Evolutionary conservation across 176 grass and related monocot genomes (phyloP).

Genomic region (Coix lacrymajobi): DNA sequence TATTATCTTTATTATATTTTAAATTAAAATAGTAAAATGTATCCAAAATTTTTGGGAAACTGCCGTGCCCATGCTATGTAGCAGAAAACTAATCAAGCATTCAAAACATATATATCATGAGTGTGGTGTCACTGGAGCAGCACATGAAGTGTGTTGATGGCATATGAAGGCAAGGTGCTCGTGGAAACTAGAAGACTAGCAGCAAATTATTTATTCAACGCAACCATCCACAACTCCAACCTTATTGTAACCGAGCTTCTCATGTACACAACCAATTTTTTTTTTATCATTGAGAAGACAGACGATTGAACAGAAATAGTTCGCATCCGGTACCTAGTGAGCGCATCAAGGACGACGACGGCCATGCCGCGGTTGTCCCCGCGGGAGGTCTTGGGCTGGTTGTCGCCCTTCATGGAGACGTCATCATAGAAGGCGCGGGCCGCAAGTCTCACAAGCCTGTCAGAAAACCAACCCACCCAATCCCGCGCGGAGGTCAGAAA

Average conservation of each 20-base stretch:
- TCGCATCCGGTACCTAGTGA: slow-evolving; percentile 48
- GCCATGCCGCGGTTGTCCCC: slow-evolving; percentile 99
- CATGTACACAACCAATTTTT: background rate
- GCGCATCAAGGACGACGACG: slow-evolving; percentile 86
- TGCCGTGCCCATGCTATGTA: no score
- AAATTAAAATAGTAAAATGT: no score
- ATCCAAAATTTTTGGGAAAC: no score
- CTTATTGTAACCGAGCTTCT: background rate
- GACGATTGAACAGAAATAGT: background rate
- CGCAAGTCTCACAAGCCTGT: slow-evolving; percentile 74
- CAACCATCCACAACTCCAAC: background rate
- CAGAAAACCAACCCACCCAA: background rate
- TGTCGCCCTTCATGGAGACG: slow-evolving; percentile 90
- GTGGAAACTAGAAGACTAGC: background rate
- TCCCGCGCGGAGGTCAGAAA: background rate
- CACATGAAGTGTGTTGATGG: background rate
- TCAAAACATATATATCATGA: no score
- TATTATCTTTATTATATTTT: no score
- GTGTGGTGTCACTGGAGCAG: no score
- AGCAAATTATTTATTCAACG: background rate
- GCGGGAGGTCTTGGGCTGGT: slow-evolving; percentile 79
- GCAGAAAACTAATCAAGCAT: no score
- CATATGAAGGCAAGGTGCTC: background rate
- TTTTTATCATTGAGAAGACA: background rate
- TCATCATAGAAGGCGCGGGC: slow-evolving; percentile 94